phyloP scores from a whole-genome alignment of 805 yeast species.

The Wickerhamomyces hampshirensis region DNA sequence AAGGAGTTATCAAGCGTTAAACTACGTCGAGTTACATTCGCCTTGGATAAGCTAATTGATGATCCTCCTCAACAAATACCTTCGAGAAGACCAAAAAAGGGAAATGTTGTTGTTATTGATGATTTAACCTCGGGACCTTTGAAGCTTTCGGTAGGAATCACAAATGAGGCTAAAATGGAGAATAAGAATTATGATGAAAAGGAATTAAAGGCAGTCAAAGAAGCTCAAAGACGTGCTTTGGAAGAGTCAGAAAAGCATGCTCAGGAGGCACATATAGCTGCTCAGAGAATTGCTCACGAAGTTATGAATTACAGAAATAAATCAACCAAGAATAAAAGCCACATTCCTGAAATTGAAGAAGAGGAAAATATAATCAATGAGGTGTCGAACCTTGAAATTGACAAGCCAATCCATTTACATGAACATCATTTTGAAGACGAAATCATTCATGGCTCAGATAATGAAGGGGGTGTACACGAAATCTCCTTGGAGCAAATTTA shows the following conservation, averaged over 20 bases:
- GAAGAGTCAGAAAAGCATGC: slow-evolving; percentile 69
- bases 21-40: slow-evolving; percentile 69
- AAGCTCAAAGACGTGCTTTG: slow-evolving; percentile 47
- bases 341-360: slow-evolving; percentile 15
- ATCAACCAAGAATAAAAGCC: slow-evolving; percentile 11
- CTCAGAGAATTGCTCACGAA: slow-evolving; percentile 64
- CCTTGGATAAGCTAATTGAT: slow-evolving; percentile 60
- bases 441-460: slow-evolving; percentile 14
- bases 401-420: slow-evolving; percentile 64
- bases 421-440: slow-evolving; percentile 47
- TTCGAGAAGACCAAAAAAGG: slow-evolving; percentile 73
- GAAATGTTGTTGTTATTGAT: slow-evolving; percentile 70
- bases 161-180: slow-evolving; percentile 36
- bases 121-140: slow-evolving; percentile 58
- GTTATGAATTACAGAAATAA: slow-evolving; percentile 41
- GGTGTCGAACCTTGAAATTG: slow-evolving; percentile 45
- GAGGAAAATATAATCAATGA: slow-evolving; percentile 18
- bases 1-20: slow-evolving; percentile 24
- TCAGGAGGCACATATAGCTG: slow-evolving; percentile 69
- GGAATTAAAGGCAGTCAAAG: slow-evolving; percentile 53
- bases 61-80: slow-evolving; percentile 97
- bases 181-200: slow-evolving; percentile 24
- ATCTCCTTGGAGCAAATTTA: slow-evolving; percentile 60
- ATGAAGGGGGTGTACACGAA: slow-evolving; percentile 14
- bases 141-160: slow-evolving; percentile 63